Percentiles rank a stretch among this genome's conserved stretches.
Evolutionary conservation across 2,329 filamentous ascomycete genomes (phyloP).

Genomic region (Monilinia aucupariae): DNA sequence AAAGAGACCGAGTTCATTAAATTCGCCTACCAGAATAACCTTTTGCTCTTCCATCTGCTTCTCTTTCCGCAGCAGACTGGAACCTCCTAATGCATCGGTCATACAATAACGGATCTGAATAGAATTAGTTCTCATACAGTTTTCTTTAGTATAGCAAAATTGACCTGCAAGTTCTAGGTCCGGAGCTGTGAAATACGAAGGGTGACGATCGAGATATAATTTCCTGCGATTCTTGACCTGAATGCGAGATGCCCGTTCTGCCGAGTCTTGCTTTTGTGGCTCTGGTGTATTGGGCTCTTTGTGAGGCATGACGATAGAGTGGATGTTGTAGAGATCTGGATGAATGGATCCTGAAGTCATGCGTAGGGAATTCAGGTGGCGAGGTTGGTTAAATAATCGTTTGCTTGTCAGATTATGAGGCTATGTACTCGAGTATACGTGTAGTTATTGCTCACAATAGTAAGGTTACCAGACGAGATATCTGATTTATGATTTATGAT

Average conservation of each 20-base stretch:
- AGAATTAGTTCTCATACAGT: constrained; percentile 17
- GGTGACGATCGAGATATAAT: constrained; percentile 35
- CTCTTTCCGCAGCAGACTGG: constrained; percentile 34
- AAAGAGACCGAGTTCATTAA: neutral
- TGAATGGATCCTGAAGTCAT: constrained; percentile 14
- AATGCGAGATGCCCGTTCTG: constrained; percentile 27
- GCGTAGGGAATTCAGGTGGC: neutral
- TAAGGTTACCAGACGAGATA: neutral
- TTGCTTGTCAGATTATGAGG: neutral
- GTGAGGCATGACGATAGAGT: constrained; percentile 27
- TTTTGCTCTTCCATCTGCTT: constrained; percentile 35
- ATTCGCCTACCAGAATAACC: constrained; percentile 32
- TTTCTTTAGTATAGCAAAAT: constrained; percentile 1
- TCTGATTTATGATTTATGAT: neutral
- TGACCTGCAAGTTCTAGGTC: constrained; percentile 35
- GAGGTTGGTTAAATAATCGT: neutral
- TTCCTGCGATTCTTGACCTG: constrained; percentile 35
- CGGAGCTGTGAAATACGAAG: constrained; percentile 34
- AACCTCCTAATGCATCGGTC: constrained; percentile 35
- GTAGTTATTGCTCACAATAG: neutral
- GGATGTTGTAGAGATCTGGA: constrained; percentile 7
- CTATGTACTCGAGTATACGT: no score
- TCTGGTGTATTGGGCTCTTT: constrained; percentile 21
- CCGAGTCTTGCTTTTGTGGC: constrained; percentile 14
- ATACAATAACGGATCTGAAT: constrained; percentile 35